Evolutionary conservation across 495 filamentous ascomycete genomes (phyloP).

Genomic region (Talaromyces adpressus): DNA sequence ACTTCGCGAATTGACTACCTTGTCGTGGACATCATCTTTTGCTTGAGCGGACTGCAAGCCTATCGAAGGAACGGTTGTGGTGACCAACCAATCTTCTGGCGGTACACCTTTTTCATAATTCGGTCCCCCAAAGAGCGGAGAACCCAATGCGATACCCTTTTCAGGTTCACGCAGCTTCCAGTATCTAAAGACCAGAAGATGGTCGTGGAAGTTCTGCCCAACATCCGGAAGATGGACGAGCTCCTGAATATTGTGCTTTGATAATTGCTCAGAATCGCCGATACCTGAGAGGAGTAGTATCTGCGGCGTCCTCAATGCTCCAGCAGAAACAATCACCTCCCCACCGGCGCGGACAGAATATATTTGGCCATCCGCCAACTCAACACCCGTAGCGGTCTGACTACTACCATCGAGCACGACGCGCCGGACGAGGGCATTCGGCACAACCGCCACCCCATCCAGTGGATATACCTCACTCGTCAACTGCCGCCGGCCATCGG

Average conservation of each 20-base stretch:
- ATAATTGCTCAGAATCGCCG: slow-evolving; percentile 19
- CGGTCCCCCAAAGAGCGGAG: not conserved
- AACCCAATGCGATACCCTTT: not conserved
- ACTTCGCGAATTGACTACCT: not conserved
- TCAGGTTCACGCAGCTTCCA: not conserved
- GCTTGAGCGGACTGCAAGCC: not conserved
- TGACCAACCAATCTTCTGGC: not conserved
- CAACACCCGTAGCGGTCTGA: not conserved
- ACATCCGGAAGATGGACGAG: slow-evolving; percentile 23
- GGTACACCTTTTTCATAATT: not conserved
- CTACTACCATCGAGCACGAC: not conserved
- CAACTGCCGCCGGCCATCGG: not conserved
- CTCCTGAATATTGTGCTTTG: slow-evolving; percentile 16
- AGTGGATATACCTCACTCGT: slow-evolving; percentile 5
- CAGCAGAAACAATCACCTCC: slow-evolving; percentile 33
- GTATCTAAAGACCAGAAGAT: slow-evolving; percentile 9
- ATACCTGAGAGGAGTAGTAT: slow-evolving; percentile 33
- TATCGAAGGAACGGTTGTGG: not conserved
- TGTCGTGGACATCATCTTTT: not conserved
- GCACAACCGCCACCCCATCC: not conserved
- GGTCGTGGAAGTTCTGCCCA: slow-evolving; percentile 29
- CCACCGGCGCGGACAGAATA: slow-evolving; percentile 12
- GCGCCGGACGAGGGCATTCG: not conserved
- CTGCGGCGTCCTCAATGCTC: slow-evolving; percentile 26
- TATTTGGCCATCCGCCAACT: not conserved